Conservation (phyloP, 2,329 filamentous ascomycete genomes). For the Fusarium euwallaceae region DNA sequence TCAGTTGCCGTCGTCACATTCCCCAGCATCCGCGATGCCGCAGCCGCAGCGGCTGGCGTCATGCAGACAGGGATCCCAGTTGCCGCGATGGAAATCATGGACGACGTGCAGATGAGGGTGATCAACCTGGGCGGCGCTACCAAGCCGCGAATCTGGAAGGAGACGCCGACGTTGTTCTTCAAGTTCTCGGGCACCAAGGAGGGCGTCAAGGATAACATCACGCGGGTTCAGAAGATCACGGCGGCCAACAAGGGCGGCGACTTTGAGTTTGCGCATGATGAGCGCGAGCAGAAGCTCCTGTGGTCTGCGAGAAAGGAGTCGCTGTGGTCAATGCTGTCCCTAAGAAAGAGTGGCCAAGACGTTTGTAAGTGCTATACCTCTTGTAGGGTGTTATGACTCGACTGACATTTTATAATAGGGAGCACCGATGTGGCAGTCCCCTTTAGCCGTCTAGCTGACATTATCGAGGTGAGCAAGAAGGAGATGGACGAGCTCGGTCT, state of each 20-base stretch:
- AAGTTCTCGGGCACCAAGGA: slow-evolving; percentile 86
- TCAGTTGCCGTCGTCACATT: slow-evolving; percentile 86
- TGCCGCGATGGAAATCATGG: slow-evolving; percentile 87
- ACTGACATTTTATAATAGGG: slow-evolving; percentile 58
- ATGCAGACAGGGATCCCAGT: slow-evolving; percentile 81
- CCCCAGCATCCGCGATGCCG: slow-evolving; percentile 81
- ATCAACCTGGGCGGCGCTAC: slow-evolving; percentile 82
- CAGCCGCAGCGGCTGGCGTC: slow-evolving; percentile 79
- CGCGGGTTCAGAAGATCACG: slow-evolving; percentile 76
- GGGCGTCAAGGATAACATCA: slow-evolving; percentile 83
- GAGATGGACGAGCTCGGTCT: slow-evolving; percentile 88
- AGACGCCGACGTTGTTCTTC: slow-evolving; percentile 84
- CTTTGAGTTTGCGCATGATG: slow-evolving; percentile 83
- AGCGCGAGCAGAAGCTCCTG: slow-evolving; percentile 78
- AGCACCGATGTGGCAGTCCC: slow-evolving; percentile 89
- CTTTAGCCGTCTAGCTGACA: slow-evolving; percentile 79
- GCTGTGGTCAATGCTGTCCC: slow-evolving; percentile 84
- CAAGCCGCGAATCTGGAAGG: slow-evolving; percentile 77
- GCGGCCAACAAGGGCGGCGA: slow-evolving; percentile 71
- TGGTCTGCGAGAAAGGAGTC: slow-evolving; percentile 88
- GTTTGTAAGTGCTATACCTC: slow-evolving; percentile 60
- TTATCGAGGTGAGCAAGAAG: slow-evolving; percentile 86
- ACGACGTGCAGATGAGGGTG: slow-evolving; percentile 88
- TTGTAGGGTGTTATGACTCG: background rate
- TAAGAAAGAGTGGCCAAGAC: slow-evolving; percentile 77